A percentile compares a stretch with the other conserved stretches of the same genome.
Evolutionary conservation across 202 grass and related monocot species (phyloP).

Genomic region (Panicum virgatum): DNA sequence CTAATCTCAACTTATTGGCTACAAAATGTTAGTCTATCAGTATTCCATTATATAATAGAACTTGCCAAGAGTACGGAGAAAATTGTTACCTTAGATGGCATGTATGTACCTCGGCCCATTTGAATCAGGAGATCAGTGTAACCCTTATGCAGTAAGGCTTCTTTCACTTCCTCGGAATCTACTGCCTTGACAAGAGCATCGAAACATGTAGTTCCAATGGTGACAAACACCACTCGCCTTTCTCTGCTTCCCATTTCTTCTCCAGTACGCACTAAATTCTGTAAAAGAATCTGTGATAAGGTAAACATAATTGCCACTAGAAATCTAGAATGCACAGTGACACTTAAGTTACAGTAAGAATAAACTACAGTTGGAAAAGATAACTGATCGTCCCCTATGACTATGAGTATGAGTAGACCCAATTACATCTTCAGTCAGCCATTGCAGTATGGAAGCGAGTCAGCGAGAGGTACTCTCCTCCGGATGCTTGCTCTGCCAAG

Average conservation of each 20-base stretch:
- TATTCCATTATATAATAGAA: background rate
- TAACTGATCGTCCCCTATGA: background rate
- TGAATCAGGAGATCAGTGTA: slow-evolving; percentile 74
- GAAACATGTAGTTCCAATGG: slow-evolving; percentile 82
- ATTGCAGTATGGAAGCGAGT: background rate
- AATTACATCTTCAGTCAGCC: background rate
- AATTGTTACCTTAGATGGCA: slow-evolving; percentile 51
- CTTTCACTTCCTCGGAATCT: slow-evolving; percentile 60
- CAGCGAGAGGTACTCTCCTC: too few species aligned
- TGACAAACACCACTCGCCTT: slow-evolving; percentile 66
- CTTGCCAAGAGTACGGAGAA: background rate
- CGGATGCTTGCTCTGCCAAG: background rate
- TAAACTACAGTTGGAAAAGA: background rate
- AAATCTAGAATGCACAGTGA: background rate
- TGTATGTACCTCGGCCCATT: slow-evolving; percentile 64
- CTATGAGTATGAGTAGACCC: background rate
- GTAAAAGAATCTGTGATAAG: background rate
- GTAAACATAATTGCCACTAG: background rate
- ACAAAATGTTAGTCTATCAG: background rate
- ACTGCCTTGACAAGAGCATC: slow-evolving; percentile 70
- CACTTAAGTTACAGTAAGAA: too few species aligned
- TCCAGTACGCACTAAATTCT: background rate
- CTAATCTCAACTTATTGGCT: background rate
- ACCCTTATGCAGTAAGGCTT: slow-evolving; percentile 54
- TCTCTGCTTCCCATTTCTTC: slow-evolving; percentile 32